phyloP scores from a whole-genome alignment of 768 basidiomycete genomes.

The Glaciozyma martinii region DNA sequence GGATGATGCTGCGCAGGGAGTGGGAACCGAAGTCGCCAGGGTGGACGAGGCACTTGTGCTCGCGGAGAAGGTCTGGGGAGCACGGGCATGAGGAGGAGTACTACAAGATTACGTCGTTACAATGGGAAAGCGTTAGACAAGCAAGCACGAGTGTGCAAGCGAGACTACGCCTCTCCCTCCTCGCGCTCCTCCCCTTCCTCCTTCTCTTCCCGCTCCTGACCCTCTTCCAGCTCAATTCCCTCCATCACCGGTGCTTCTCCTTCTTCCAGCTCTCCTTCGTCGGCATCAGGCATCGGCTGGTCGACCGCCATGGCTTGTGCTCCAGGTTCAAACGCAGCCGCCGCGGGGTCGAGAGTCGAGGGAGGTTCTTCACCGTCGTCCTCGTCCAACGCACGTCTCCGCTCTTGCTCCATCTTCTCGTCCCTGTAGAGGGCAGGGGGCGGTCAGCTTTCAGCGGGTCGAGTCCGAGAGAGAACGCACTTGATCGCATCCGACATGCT shows the following conservation, averaged over 20 bases:
- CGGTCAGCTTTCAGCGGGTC: not conserved
- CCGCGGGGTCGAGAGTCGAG: constrained; percentile 11
- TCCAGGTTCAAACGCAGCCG: constrained; percentile 14
- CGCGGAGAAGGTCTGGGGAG: constrained; percentile 12
- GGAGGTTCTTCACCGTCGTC: constrained; percentile 7
- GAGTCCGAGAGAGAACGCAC: not conserved
- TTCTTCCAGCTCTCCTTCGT: too few species aligned
- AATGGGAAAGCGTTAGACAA: not conserved
- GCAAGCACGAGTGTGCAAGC: not conserved
- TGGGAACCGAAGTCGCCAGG: constrained; percentile 59
- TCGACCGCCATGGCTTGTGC: not conserved
- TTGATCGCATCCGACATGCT: constrained; percentile 23
- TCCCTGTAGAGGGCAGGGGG: constrained; percentile 7
- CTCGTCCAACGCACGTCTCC: constrained; percentile 24
- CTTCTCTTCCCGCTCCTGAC: not conserved
- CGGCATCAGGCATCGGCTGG: not conserved
- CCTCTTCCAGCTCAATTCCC: not conserved
- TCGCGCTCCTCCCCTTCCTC: not conserved
- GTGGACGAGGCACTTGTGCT: constrained; percentile 53
- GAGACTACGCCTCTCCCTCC: not conserved
- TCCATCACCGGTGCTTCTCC: not conserved
- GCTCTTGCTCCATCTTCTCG: constrained; percentile 27
- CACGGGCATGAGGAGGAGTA: not conserved
- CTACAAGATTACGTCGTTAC: not conserved
- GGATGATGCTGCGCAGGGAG: constrained; percentile 81